Conservation (phyloP, 257 asterid genomes). For the Paraleonurus japonicus region DNA sequence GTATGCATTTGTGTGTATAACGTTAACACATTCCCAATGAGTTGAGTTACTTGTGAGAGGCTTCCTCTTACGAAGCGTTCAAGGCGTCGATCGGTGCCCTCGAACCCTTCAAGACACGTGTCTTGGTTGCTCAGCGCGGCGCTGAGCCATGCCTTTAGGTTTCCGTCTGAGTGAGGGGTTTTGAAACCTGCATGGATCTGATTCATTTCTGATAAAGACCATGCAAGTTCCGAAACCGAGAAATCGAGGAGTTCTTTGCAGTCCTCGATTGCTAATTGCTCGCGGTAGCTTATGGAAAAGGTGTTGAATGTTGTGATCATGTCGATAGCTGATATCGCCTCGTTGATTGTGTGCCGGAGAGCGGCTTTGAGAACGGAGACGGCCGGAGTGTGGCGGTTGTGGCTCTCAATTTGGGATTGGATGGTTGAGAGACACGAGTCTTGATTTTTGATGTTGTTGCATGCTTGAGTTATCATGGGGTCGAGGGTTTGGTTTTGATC, state of each 20-base stretch:
- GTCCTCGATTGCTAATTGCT: constrained; percentile 79
- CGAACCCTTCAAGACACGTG: constrained; percentile 92
- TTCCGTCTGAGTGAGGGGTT: constrained; percentile 49
- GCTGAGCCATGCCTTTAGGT: constrained; percentile 91
- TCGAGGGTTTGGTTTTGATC: constrained; percentile 41
- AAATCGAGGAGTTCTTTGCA: constrained; percentile 92
- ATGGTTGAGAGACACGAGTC: constrained; percentile 53
- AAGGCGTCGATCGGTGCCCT: constrained; percentile 79
- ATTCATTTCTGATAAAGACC: constrained; percentile 82
- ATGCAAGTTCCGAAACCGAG: constrained; percentile 78
- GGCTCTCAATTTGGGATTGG: constrained; percentile 36
- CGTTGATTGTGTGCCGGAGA: constrained; percentile 54
- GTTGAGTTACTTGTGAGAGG: constrained; percentile 79
- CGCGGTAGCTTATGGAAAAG: constrained; percentile 62
- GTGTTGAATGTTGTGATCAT: constrained; percentile 59
- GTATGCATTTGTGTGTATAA: constrained; percentile 63
- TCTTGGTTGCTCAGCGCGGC: constrained; percentile 98
- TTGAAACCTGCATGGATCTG: constrained; percentile 48
- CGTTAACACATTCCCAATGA: constrained; percentile 72
- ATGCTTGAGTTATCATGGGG: constrained; percentile 59
- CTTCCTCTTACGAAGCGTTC: constrained; percentile 66
- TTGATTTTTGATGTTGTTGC: constrained; percentile 48
- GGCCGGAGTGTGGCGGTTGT: constrained; percentile 28
- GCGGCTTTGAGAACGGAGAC: constrained; percentile 60
- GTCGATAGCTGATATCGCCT: constrained; percentile 57